Evolutionary conservation across 306 rosid genomes (phyloP), one percentile per base, ranked within the genome.

Genomic region (Cicer yamashitae): DNA sequence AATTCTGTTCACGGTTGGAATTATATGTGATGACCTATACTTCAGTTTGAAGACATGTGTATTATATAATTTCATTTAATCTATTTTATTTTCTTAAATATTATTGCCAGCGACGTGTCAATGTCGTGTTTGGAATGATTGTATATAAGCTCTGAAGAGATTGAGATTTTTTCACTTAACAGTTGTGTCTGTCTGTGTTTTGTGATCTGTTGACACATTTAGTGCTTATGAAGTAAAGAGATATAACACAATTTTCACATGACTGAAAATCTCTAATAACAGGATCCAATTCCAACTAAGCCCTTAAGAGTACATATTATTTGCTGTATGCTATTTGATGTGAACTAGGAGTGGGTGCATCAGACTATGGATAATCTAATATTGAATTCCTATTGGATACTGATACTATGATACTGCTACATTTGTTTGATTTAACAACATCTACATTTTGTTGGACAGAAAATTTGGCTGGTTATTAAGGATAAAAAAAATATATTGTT

Each of bases 401-500:
- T 7, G 3, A 15, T 62, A 62, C 17, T 18, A 13, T 56, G 62
- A 20, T 56, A 20, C 10, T 56, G 39, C 62, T 56, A 20, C 8
- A 13, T n/a, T 17, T 62, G 46, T 62, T 30, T 30, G 30, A 75
- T 63, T 22, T 46, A 48, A n/a, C 25, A 62, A 39, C 30, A 25
- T 25, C 60, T 45, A 7, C 8, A 47, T 56, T 45, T 64, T 82
- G 38, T 11, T 71, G 8, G 37, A 67, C 52, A 12, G 30, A 2
- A 2, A 8, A 39, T 66, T 53, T 13, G 62, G 34, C 45, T 74
- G 77, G 67, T 52, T 54, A 37, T 78, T 20, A 50, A 60, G 38
- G 65, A 75, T 77, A 75, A 71, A 39, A 47, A 44, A 62, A 38
- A 48, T 61, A 40, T 48, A n/a, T 59, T 71, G 56, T 56, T 17